Evolutionary conservation across 768 basidiomycete species (phyloP), one percentile per base, ranked within the genome.

Genomic region (Tricholoma matsutake): DNA sequence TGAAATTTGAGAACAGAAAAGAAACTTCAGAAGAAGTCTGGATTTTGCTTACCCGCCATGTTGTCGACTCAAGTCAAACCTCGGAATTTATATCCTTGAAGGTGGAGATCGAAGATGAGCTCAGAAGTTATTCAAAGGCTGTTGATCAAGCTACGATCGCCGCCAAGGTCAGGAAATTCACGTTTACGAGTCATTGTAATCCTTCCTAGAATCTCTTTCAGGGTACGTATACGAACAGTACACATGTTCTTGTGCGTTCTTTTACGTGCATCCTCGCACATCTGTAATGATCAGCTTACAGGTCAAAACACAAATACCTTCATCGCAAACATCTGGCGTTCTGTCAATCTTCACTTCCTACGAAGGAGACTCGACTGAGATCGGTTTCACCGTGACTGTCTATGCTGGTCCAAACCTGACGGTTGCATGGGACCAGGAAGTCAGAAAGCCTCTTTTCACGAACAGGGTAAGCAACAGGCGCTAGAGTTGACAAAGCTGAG

Each of bases 21-120:
- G 60, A 56, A 6, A 56, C 61, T 18, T 74, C 78, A 35, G 68
- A 78, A 29, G 87, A 92, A 47, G 78, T 97, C 6, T 96, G 90
- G 92, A 67, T 96, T 7, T 80, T 95, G 1, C 79, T 98, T 1
- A 89, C 88, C 0, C 84, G 93, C 29, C 96, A 98, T 70, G 70
- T 89, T 7, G 70, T 72, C 0, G 78, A 87, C 63, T 88, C 84
- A n/a, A 80, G 75, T 51, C 78, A 82, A 41, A 80, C 76, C 5
- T 75, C 81, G 1, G 88, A 92, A 62, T 95, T 86, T 69, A 86
- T 92, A 53, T 83, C 91, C 6, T 68, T 95, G 22, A 79, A 77
- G 51, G 78, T 79, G 3, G 75, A 82, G 61, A 76, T 79, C 60
- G 85, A 86, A 58, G 82, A 82, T 39, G 71, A 75, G 13, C 29